A percentile compares a stretch with the other conserved stretches of the same genome.
Evolutionary conservation across 352 stramenopile genomes (phyloP).

Genomic region (Phytophthora syringae): DNA sequence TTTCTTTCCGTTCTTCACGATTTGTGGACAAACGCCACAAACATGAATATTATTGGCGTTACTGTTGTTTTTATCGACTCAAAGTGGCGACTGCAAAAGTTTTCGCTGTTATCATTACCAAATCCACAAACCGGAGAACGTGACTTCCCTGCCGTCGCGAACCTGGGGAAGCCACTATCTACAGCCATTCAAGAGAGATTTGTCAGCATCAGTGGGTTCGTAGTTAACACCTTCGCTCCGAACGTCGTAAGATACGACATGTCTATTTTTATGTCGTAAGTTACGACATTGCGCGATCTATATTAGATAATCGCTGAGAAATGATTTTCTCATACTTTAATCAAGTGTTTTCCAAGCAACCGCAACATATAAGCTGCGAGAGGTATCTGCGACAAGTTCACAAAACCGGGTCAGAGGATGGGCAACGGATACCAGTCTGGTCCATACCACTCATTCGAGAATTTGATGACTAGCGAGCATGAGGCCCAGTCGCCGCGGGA

Average conservation of each 20-base stretch:
- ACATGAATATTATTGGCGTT: neutral
- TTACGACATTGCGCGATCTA: constrained; percentile 13
- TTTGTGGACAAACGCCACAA: neutral
- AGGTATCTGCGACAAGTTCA: constrained; percentile 4
- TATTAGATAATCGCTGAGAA: constrained; percentile 16
- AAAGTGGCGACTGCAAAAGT: too few relatives aligned
- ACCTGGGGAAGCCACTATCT: neutral
- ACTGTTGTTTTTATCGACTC: too few relatives aligned
- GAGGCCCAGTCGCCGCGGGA: constrained; percentile 2
- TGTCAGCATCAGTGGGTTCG: neutral
- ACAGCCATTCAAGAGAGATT: neutral
- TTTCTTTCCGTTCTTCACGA: neutral
- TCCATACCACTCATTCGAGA: constrained; percentile 16
- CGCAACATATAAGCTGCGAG: constrained; percentile 2
- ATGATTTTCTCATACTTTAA: constrained; percentile 14
- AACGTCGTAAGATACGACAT: constrained; percentile 21
- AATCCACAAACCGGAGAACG: too few relatives aligned
- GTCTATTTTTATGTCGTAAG: constrained; percentile 13
- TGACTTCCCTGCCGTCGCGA: neutral
- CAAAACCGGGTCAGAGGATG: neutral
- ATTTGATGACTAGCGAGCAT: constrained; percentile 22
- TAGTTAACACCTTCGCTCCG: constrained; percentile 10
- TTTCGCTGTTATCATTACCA: too few relatives aligned
- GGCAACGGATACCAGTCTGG: too few relatives aligned
- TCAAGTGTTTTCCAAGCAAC: constrained; percentile 6